Evolutionary conservation across 1,284 basidiomycete genomes (phyloP).

Genomic region (Ustilago lituana): DNA sequence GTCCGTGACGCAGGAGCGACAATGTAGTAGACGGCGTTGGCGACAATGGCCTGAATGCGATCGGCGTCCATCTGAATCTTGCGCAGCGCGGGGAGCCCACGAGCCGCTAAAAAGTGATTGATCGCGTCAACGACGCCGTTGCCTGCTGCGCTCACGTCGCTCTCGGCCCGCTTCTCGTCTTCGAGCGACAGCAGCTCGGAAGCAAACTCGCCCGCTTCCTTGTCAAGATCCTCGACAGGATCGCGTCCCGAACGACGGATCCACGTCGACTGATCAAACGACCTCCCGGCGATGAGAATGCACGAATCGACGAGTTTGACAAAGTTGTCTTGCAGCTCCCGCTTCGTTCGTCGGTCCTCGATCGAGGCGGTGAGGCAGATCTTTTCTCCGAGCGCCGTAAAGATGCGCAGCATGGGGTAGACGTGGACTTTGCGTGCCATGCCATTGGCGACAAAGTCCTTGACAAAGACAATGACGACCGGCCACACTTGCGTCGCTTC

Average conservation of each 20-base stretch:
- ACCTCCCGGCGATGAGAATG: constrained; percentile 77
- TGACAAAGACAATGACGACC: constrained; percentile 76
- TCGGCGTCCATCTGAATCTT: constrained; percentile 86
- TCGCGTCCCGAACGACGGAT: constrained; percentile 77
- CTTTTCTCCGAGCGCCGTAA: constrained; percentile 82
- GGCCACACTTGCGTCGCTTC: constrained; percentile 90
- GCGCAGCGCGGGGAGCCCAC: constrained; percentile 80
- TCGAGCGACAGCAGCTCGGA: constrained; percentile 10
- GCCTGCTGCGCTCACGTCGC: neutral
- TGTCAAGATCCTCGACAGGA: constrained; percentile 57
- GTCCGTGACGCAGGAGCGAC: constrained; percentile 81
- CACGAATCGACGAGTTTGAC: constrained; percentile 85
- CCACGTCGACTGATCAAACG: constrained; percentile 82
- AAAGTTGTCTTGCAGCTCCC: constrained; percentile 91
- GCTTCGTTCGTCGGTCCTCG: constrained; percentile 86
- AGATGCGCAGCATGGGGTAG: constrained; percentile 81
- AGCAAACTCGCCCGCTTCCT: constrained; percentile 36
- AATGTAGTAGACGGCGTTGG: constrained; percentile 85
- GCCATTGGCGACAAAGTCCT: constrained; percentile 75
- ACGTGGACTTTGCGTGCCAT: constrained; percentile 70
- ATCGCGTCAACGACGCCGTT: constrained; percentile 70
- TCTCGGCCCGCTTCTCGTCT: constrained; percentile 10
- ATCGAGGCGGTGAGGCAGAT: constrained; percentile 82
- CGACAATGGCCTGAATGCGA: constrained; percentile 79
- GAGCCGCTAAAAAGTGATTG: constrained; percentile 77